A percentile compares a stretch with the other conserved stretches of the same genome.
These are phyloP conservation scores for Apiospora arundinis DNA, from an alignment of 2,329 filamentous ascomycete species.

Conservation along the genomic window DNA sequence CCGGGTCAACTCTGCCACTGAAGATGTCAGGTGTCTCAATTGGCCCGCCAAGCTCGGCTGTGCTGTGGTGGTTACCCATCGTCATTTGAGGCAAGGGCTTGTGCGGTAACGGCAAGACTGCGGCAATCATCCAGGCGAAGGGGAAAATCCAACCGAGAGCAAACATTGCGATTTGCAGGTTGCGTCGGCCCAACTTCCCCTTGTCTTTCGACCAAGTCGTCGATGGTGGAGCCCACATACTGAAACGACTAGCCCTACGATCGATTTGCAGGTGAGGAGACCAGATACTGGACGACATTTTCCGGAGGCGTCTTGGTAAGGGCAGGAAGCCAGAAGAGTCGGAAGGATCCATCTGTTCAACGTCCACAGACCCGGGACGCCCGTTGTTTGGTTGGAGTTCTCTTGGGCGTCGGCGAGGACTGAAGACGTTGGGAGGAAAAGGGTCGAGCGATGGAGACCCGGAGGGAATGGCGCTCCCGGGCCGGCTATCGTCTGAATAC, in stretches of 20 bases:
- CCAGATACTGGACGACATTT: slow-evolving; percentile 69
- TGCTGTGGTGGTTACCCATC: slow-evolving; percentile 52
- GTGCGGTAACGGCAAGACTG: slow-evolving; percentile 73
- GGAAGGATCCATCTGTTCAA: slow-evolving; percentile 32
- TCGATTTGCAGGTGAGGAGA: slow-evolving; percentile 75
- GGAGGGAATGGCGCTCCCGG: slow-evolving; percentile 49
- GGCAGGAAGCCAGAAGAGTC: slow-evolving; percentile 31
- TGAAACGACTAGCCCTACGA: slow-evolving; percentile 62
- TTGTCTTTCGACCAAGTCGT: slow-evolving; percentile 68
- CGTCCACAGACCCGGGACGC: slow-evolving; percentile 52
- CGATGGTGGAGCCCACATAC: slow-evolving; percentile 77
- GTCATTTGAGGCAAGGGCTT: slow-evolving; percentile 57
- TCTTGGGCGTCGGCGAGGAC: slow-evolving; percentile 39
- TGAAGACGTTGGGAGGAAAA: slow-evolving; percentile 44
- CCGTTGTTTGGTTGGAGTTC: slow-evolving; percentile 38
- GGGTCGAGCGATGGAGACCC: slow-evolving; percentile 58
- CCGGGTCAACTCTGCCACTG: slow-evolving; percentile 41
- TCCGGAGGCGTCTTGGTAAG: slow-evolving; percentile 43
- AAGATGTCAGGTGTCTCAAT: slow-evolving; percentile 33
- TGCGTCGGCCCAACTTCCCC: slow-evolving; percentile 68
- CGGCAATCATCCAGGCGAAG: slow-evolving; percentile 81
- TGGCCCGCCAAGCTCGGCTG: slow-evolving; percentile 47
- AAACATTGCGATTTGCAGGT: slow-evolving; percentile 78
- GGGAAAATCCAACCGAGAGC: slow-evolving; percentile 80
- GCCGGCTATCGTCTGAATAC: slow-evolving; percentile 56